Evolutionary conservation across 805 yeast species (phyloP).

Genomic region (Clavispora santaluciae): DNA sequence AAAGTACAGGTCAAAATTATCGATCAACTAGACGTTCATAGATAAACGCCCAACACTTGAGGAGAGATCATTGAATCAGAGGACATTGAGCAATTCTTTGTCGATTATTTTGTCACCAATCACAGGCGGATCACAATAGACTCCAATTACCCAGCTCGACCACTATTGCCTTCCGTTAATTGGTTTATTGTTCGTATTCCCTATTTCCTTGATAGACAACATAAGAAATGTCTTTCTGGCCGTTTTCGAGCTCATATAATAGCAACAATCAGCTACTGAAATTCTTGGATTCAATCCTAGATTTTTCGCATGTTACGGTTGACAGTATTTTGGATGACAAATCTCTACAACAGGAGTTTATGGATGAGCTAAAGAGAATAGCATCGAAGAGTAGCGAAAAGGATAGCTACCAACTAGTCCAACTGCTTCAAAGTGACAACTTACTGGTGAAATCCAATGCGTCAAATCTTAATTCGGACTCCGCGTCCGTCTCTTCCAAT

Average conservation of each 20-base stretch:
- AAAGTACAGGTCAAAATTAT: background rate
- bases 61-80: background rate
- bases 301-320: conserved; percentile 26
- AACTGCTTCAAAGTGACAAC: conserved; percentile 15
- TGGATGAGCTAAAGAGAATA: conserved; percentile 28
- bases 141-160: background rate
- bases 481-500: conserved; percentile 31
- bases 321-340: conserved; percentile 32
- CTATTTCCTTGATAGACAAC: background rate
- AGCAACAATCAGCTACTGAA: conserved; percentile 36
- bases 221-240: conserved; percentile 41
- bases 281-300: conserved; percentile 35
- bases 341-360: conserved; percentile 31
- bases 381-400: conserved; percentile 25
- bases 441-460: conserved; percentile 10
- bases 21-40: background rate
- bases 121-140: background rate
- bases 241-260: conserved; percentile 35
- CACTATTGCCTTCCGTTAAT: background rate
- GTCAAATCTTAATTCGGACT: conserved; percentile 20
- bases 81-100: background rate
- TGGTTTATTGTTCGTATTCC: background rate
- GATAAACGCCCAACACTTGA: background rate
- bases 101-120: too few species aligned
- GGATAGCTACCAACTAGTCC: conserved; percentile 26